phyloP scores from a whole-genome alignment of 2,329 filamentous ascomycete genomes.

The Calonectria naviculata region DNA sequence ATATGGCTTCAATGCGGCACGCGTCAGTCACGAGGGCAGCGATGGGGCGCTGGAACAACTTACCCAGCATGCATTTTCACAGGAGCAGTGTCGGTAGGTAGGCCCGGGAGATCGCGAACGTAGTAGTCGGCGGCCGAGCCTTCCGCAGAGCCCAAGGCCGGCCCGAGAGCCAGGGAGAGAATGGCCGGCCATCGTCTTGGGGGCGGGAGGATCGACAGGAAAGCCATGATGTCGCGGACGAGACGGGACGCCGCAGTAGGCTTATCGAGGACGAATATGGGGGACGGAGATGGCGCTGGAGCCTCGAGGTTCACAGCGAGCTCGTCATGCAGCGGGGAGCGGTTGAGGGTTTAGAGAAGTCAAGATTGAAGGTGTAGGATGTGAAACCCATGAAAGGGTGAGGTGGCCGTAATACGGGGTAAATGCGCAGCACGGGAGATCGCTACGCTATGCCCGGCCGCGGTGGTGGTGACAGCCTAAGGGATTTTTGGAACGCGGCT shows the following conservation, averaged over 20 bases:
- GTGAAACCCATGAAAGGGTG: slow-evolving; percentile 21
- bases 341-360: not conserved
- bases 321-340: slow-evolving; percentile 15
- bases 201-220: slow-evolving; percentile 36
- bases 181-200: slow-evolving; percentile 45
- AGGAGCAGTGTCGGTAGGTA: slow-evolving; percentile 76
- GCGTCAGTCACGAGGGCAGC: slow-evolving; percentile 35
- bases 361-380: slow-evolving; percentile 8
- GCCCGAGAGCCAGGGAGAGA: slow-evolving; percentile 55
- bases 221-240: slow-evolving; percentile 40
- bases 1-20: slow-evolving; percentile 74
- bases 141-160: slow-evolving; percentile 46
- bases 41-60: slow-evolving; percentile 47
- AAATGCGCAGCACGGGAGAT: slow-evolving; percentile 1
- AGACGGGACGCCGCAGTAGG: slow-evolving; percentile 27
- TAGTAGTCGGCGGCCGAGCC: slow-evolving; percentile 80
- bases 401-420: slow-evolving; percentile 23
- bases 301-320: slow-evolving; percentile 16
- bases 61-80: slow-evolving; percentile 99
- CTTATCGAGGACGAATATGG: slow-evolving; percentile 16
- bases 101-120: slow-evolving; percentile 85
- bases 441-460: not conserved
- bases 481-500: slow-evolving; percentile 12
- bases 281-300: slow-evolving; percentile 7
- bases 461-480: slow-evolving; percentile 3